Base-by-base conservation (phyloP, 768 basidiomycete genomes). In the Flagelloscypha sp. region DNA sequence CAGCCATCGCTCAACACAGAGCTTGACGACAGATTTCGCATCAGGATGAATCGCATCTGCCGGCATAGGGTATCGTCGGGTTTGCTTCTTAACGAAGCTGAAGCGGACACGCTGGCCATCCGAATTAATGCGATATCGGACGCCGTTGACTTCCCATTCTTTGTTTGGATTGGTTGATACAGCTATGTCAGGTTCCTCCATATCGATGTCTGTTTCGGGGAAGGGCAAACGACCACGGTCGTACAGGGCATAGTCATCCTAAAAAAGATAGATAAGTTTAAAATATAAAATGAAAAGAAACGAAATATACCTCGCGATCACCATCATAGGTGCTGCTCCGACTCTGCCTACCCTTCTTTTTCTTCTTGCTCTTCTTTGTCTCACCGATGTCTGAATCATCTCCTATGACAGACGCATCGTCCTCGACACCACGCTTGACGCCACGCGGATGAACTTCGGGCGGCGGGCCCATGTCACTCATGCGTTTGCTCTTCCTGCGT, bases 1-100 rank as follows among this genome's bases (percentile, higher is more conserved):
- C 35, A 85, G 64, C 85, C 85, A 89, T 13, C 64, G 67, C 52
- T 86, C 84, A n/a, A 87, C 70, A 46, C 70, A 81, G 20, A 86
- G 76, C 42, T 83, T 76, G 17, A 85, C 58, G 40, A 76, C 73
- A 15, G 70, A 74, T 36, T 73, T 58, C 28, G 73, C 72, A 55
- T 88, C 85, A 4, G 83, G 80, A 52, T 88, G 84, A 40, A 74
- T 68, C 6, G 84, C 86, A 50, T 88, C 85, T 35, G 69, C 59
- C 3, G 85, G 85, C 85, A 87, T 87, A 24, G 65, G 61, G 47
- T 79, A 85, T 44, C 74, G 76, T 35, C 72, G 77, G 43, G 73
- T 70, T 12, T 72, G 72, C 56, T 76, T 81, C 61, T 77, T 86
- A 28, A 88, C 72, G 46, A 86, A 57, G 19, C 74, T 71, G 41